Evolutionary conservation across 31 red algal species (phyloP).

Genomic region (Porphyra umbilicalis): DNA sequence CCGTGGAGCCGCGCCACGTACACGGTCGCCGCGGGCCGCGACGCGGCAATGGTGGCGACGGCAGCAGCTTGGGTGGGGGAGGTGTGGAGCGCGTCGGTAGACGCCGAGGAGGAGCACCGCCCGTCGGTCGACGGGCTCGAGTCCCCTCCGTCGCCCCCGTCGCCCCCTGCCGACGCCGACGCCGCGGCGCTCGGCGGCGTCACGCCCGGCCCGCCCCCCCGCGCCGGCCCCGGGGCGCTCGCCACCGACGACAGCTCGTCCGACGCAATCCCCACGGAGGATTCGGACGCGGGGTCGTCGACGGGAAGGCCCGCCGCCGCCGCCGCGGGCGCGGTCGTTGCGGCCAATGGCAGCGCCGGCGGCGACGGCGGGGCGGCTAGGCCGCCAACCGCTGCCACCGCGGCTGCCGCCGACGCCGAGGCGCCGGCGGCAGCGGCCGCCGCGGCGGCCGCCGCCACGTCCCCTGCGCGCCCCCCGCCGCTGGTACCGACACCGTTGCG

Average conservation of each 20-base stretch:
- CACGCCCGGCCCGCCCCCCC: neutral
- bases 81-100: neutral
- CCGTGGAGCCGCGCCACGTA: constrained; percentile 17
- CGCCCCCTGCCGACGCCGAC: neutral
- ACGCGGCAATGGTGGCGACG: neutral
- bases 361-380: too few relatives aligned
- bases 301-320: neutral
- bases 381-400: too few relatives aligned
- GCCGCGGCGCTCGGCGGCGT: neutral
- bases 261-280: neutral
- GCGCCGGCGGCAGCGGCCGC: neutral
- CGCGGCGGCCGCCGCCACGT: neutral
- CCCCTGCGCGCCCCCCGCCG: neutral
- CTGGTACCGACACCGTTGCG: too few relatives aligned
- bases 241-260: neutral
- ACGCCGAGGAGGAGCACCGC: constrained; percentile 7
- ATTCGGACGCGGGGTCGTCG: neutral
- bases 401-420: neutral
- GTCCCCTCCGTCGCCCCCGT: neutral
- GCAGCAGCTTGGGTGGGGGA: neutral
- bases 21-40: constrained; percentile 10
- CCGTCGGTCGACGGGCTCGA: constrained; percentile 20
- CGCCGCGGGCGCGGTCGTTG: neutral
- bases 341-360: neutral
- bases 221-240: neutral